Conservation (phyloP, 148 eudicot genomes). For the Chenopodium quinoa region DNA sequence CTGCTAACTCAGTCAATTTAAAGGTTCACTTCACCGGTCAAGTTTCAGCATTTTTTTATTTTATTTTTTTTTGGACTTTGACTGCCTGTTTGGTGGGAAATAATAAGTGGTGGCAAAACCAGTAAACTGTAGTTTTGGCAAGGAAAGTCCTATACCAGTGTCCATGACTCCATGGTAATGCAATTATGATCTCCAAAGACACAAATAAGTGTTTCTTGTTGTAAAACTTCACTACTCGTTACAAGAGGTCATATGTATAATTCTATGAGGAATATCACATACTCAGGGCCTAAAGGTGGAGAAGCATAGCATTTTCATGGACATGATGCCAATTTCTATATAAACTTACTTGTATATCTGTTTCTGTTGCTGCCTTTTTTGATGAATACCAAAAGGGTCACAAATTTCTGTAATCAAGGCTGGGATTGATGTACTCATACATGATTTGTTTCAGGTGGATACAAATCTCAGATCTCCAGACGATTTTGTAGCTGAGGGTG, state of each 20-base stretch:
- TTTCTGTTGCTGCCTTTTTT: neutral
- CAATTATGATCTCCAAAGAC: neutral
- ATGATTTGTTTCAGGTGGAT: slow-evolving; percentile 58
- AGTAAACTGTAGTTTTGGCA: neutral
- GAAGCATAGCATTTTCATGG: neutral
- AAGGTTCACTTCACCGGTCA: neutral
- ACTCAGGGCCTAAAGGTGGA: neutral
- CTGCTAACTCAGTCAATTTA: slow-evolving; percentile 3
- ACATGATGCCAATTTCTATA: neutral
- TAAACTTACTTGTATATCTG: neutral
- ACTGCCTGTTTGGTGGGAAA: neutral
- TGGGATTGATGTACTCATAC: neutral
- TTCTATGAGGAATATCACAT: neutral
- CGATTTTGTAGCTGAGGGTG: slow-evolving; percentile 72
- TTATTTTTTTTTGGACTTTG: neutral
- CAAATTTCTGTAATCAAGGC: neutral
- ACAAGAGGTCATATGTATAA: neutral
- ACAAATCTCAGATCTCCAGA: slow-evolving; percentile 77
- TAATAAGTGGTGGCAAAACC: neutral
- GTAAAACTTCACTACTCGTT: neutral
- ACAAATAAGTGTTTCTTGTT: neutral
- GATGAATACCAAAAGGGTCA: no score
- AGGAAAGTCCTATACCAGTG: neutral
- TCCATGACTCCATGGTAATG: no score
- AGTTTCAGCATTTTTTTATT: neutral